phyloP scores from a whole-genome alignment of 2,329 filamentous ascomycete species.

The Trichophyton mentagrophytes region DNA sequence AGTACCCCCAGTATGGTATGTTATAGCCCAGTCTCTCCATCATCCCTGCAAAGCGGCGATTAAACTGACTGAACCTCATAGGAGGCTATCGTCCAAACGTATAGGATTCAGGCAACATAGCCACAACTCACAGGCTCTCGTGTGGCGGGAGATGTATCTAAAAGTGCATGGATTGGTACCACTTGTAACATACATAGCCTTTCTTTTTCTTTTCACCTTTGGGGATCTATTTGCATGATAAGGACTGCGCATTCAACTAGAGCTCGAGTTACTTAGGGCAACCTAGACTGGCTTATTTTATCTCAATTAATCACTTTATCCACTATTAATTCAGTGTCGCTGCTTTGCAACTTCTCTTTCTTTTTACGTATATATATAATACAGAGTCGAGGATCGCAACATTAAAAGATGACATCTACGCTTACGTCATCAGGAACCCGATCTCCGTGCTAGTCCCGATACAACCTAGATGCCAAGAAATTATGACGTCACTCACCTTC shows the following conservation, averaged over 20 bases:
- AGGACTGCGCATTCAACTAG: not conserved
- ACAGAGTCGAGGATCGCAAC: too few relatives aligned
- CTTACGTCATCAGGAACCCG: not conserved
- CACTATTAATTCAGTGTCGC: too few relatives aligned
- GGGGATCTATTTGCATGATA: not conserved
- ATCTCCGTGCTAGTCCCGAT: not conserved
- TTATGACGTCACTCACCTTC: not conserved
- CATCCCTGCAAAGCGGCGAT: not conserved
- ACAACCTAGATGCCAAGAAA: not conserved
- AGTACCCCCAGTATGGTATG: slow-evolving; percentile 1
- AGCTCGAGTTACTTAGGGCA: not conserved
- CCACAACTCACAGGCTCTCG: not conserved
- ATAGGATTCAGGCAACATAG: not conserved
- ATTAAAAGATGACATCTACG: not conserved
- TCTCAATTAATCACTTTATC: too few relatives aligned
- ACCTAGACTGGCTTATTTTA: not conserved
- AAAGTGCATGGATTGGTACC: not conserved
- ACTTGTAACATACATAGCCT: slow-evolving; percentile 3
- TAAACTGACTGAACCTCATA: not conserved
- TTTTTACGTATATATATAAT: too few relatives aligned
- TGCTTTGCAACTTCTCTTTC: too few relatives aligned
- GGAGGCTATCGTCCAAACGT: not conserved
- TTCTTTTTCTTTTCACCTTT: not conserved
- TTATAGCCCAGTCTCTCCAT: not conserved
- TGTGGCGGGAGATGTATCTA: not conserved